Conservation (phyloP, 495 filamentous ascomycete species). For the Hypoxylon lenormandii region DNA sequence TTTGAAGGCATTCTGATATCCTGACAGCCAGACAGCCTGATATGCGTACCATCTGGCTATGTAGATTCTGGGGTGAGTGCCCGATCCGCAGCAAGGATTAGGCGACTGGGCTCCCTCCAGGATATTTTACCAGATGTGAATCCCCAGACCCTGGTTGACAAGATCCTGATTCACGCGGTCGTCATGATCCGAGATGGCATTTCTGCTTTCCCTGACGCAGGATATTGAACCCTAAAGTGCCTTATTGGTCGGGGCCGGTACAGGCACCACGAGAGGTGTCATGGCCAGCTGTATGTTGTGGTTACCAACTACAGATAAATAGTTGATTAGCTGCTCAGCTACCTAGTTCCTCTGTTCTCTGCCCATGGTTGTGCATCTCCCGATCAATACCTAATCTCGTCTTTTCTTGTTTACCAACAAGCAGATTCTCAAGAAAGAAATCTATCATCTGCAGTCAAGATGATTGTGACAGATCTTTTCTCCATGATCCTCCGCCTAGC, state of each 20-base stretch:
- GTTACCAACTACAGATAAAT: slow-evolving; percentile 33
- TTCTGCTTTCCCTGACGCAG: slow-evolving; percentile 1
- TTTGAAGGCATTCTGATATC: background rate
- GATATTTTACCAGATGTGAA: background rate
- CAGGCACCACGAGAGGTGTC: slow-evolving; percentile 12
- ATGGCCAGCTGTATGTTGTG: slow-evolving; percentile 8
- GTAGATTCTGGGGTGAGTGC: slow-evolving; percentile 33
- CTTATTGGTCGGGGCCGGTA: slow-evolving; percentile 8
- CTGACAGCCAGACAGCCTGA: background rate
- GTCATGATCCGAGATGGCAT: slow-evolving; percentile 15
- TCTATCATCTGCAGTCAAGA: slow-evolving; percentile 37
- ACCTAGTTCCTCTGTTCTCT: background rate
- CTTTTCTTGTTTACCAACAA: background rate
- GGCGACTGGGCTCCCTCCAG: background rate
- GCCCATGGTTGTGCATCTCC: background rate
- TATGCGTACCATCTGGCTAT: background rate
- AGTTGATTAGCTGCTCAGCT: slow-evolving; percentile 25
- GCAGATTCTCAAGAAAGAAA: slow-evolving; percentile 2
- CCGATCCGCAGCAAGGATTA: slow-evolving; percentile 28
- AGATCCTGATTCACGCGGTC: slow-evolving; percentile 19
- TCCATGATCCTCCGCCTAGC: slow-evolving; percentile 61
- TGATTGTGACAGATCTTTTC: slow-evolving; percentile 56
- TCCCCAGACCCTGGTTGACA: background rate
- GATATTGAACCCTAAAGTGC: slow-evolving; percentile 14
- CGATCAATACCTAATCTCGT: background rate